phyloP scores from a whole-genome alignment of 495 filamentous ascomycete species.

The Bacidia rubella region DNA sequence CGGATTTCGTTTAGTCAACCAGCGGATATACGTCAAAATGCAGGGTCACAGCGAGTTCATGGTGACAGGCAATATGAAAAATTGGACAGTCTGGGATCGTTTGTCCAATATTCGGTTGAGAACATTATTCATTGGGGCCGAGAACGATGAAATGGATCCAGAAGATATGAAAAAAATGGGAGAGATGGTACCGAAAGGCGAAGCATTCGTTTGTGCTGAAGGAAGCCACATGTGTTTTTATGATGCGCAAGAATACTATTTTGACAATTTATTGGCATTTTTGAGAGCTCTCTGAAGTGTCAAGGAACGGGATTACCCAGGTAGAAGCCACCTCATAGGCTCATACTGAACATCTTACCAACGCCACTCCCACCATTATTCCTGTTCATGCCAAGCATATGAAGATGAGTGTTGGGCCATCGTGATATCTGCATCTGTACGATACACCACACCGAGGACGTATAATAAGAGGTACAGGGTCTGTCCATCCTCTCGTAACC shows the following conservation, averaged over 20 bases:
- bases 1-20: conserved; percentile 7
- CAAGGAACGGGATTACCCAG: too few species aligned
- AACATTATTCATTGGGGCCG: conserved; percentile 5
- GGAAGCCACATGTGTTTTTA: conserved; percentile 10
- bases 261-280: conserved; percentile 3
- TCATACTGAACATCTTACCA: too few species aligned
- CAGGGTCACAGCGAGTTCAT: conserved; percentile 10
- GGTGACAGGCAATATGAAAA: conserved; percentile 10
- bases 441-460: too few species aligned
- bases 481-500: too few species aligned
- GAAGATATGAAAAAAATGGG: conserved; percentile 11
- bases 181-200: conserved; percentile 6
- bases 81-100: conserved; percentile 8
- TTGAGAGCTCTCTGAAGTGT: conserved; percentile 8
- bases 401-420: too few species aligned
- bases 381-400: too few species aligned
- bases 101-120: conserved; percentile 6
- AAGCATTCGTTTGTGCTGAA: conserved; percentile 1
- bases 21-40: conserved; percentile 6
- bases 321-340: too few species aligned
- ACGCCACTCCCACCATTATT: too few species aligned
- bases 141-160: conserved; percentile 12
- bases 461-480: too few species aligned
- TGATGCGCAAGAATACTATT: conserved; percentile 10
- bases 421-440: too few species aligned